Conservation (phyloP, 2,329 filamentous ascomycete species). For the Teratosphaeria destructans region DNA sequence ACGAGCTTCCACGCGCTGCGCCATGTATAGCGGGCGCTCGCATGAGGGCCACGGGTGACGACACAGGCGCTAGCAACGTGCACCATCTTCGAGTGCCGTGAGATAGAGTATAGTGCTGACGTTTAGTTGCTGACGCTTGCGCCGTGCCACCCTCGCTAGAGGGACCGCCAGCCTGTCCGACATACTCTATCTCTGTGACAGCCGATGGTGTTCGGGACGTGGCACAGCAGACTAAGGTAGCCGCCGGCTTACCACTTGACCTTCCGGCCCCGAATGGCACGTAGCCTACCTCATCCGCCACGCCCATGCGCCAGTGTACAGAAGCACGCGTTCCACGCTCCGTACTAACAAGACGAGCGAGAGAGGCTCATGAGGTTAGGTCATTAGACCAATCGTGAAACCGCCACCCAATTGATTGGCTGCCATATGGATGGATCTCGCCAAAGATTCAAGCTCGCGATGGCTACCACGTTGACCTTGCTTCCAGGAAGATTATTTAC, state of each 20-base stretch:
- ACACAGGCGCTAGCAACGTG: conserved; percentile 1
- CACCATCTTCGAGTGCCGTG: conserved; percentile 2
- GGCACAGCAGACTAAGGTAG: background rate
- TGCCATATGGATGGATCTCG: background rate
- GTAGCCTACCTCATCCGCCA: background rate
- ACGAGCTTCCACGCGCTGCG: background rate
- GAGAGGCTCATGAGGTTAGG: no score
- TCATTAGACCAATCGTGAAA: no score
- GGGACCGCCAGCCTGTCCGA: background rate
- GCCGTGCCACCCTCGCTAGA: background rate
- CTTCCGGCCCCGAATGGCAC: background rate
- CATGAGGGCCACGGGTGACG: background rate
- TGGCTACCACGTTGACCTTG: background rate
- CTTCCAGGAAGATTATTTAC: background rate
- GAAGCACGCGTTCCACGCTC: no score
- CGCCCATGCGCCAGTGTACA: no score
- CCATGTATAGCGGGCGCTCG: background rate
- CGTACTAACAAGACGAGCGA: no score
- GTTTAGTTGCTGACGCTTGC: background rate
- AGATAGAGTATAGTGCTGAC: conserved; percentile 2
- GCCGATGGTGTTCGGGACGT: background rate
- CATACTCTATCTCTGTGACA: background rate
- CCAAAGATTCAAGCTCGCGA: background rate
- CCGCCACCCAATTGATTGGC: no score
- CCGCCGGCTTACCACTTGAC: background rate